Conservation (phyloP, 106 monocot genomes). For the Triglochin maritima region DNA sequence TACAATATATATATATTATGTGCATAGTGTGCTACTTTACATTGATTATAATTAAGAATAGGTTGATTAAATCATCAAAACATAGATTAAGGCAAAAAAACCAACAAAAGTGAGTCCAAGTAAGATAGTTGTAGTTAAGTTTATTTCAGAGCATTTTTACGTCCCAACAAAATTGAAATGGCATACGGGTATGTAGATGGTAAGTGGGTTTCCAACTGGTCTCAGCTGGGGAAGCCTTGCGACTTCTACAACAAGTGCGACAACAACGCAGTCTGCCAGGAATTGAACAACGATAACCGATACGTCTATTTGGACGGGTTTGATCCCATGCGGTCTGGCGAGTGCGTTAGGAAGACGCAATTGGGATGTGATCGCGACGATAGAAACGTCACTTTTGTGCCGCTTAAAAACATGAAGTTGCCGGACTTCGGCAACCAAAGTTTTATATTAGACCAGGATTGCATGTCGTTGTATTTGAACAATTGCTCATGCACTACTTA, state of each 20-base stretch:
- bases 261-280: not conserved
- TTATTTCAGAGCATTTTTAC: not conserved
- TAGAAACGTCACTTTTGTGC: not conserved
- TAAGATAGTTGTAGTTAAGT: no score
- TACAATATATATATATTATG: no score
- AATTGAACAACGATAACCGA: not conserved
- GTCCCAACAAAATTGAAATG: not conserved
- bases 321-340: not conserved
- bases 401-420: not conserved
- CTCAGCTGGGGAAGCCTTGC: not conserved
- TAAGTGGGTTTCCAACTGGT: not conserved
- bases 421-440: not conserved
- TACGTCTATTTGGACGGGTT: not conserved
- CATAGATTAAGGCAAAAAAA: no score
- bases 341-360: not conserved
- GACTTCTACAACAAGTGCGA: conserved; percentile 6
- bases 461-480: not conserved
- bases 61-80: no score
- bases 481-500: conserved; percentile 16
- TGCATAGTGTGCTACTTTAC: no score
- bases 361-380: not conserved
- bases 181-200: not conserved
- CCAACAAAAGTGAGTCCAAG: no score
- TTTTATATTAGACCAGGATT: not conserved
- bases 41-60: no score